Percentiles rank a stretch among this genome's conserved stretches.
Evolutionary conservation across 176 grass and related monocot genomes (phyloP).

Genomic region (Avena atlantica): DNA sequence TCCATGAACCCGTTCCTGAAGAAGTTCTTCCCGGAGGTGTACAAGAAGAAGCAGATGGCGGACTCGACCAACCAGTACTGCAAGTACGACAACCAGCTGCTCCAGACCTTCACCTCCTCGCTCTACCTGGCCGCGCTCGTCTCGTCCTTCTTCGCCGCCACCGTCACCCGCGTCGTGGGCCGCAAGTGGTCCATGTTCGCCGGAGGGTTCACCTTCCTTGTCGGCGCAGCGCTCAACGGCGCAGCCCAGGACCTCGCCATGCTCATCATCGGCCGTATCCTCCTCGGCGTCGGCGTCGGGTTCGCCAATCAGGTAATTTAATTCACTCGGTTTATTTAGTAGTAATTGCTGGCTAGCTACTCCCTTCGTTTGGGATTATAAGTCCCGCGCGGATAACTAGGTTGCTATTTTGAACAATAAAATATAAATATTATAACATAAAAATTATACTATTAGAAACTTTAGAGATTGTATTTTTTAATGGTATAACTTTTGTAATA

Average conservation of each 20-base stretch:
- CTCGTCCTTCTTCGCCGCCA: conserved; percentile 68
- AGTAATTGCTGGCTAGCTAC: not conserved
- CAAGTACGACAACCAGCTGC: conserved; percentile 73
- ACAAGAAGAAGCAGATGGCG: conserved; percentile 34
- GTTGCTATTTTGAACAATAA: no score
- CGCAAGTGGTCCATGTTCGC: conserved; percentile 80
- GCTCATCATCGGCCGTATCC: conserved; percentile 66
- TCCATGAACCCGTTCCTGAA: conserved; percentile 53
- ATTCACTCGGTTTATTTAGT: not conserved
- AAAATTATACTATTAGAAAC: no score
- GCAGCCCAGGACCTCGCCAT: conserved; percentile 61
- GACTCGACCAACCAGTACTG: conserved; percentile 62
- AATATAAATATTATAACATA: no score
- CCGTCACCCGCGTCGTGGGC: conserved; percentile 56
- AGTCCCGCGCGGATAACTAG: no score
- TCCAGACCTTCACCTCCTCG: conserved; percentile 79
- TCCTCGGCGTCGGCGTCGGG: conserved; percentile 61
- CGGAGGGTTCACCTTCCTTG: conserved; percentile 60
- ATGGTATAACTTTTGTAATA: no score
- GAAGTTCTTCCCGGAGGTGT: conserved; percentile 78
- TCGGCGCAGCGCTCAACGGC: conserved; percentile 66
- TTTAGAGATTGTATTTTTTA: no score
- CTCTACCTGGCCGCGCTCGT: conserved; percentile 71
- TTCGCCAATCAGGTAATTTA: conserved; percentile 65
- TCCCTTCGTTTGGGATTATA: no score